These are phyloP conservation scores for Secale cereale DNA, from an alignment of 176 grass and related monocot species.

Conservation along the genomic window DNA sequence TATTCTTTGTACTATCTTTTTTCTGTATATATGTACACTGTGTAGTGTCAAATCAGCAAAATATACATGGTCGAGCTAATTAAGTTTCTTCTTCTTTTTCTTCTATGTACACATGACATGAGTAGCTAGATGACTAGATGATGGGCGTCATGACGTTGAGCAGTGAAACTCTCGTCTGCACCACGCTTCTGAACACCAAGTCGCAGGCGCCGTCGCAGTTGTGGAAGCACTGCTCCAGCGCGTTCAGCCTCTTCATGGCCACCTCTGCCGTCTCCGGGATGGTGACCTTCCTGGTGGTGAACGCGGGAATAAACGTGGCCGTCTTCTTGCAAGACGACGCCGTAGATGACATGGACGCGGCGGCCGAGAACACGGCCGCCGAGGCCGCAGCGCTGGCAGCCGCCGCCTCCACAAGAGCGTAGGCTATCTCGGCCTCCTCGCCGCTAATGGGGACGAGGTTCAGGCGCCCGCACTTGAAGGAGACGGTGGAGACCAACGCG, in stretches of 20 bases:
- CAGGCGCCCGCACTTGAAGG: neutral
- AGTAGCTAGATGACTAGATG: constrained; percentile 9
- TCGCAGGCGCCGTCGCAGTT: constrained; percentile 33
- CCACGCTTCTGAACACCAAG: constrained; percentile 38
- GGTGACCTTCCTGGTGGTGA: constrained; percentile 11
- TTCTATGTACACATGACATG: neutral
- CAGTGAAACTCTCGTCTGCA: constrained; percentile 39
- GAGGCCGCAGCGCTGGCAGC: constrained; percentile 19
- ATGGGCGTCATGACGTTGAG: constrained; percentile 58
- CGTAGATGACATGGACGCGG: neutral
- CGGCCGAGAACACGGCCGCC: constrained; percentile 1
- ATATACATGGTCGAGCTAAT: neutral
- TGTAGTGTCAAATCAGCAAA: no score
- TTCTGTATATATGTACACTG: neutral
- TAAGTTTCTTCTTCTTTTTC: neutral
- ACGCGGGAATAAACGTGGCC: neutral
- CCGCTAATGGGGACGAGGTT: neutral
- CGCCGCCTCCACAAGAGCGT: constrained; percentile 24
- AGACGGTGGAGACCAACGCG: neutral
- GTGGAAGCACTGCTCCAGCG: constrained; percentile 21
- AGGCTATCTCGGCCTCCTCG: constrained; percentile 30
- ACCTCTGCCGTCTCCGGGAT: neutral
- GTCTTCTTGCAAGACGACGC: neutral
- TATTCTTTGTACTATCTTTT: neutral
- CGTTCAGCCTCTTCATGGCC: constrained; percentile 7